phyloP scores from a whole-genome alignment of 2,329 filamentous ascomycete species.

The Penicillium fuscoglaucum region DNA sequence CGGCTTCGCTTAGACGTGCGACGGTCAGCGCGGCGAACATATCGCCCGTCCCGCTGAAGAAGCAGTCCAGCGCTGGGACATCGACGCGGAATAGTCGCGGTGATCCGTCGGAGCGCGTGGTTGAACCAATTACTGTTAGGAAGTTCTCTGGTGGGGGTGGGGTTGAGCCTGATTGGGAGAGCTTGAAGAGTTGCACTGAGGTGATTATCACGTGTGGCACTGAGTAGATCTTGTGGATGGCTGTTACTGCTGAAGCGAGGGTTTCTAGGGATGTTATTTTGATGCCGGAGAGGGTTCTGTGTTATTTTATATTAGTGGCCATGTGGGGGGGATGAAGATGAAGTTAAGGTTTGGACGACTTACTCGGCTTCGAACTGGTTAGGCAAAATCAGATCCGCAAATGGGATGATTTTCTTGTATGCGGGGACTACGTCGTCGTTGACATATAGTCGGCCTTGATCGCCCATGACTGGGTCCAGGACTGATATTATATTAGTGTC shows the following conservation, averaged over 20 bases:
- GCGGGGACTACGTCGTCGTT: slow-evolving; percentile 87
- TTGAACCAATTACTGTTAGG: slow-evolving; percentile 76
- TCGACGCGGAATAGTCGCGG: slow-evolving; percentile 86
- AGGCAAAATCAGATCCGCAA: slow-evolving; percentile 88
- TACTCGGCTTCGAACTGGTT: slow-evolving; percentile 98
- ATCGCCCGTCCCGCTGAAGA: slow-evolving; percentile 95
- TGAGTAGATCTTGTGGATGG: slow-evolving; percentile 71
- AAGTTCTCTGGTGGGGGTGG: slow-evolving; percentile 42
- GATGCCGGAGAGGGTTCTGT: slow-evolving; percentile 77
- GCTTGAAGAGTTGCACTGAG: slow-evolving; percentile 68
- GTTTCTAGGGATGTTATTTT: slow-evolving; percentile 74
- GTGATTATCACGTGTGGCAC: slow-evolving; percentile 92
- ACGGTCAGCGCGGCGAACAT: slow-evolving; percentile 96
- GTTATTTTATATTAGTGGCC: background rate
- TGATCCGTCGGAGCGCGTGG: slow-evolving; percentile 60
- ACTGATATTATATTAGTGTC: slow-evolving; percentile 51
- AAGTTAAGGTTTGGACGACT: slow-evolving; percentile 32
- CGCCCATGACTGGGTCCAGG: slow-evolving; percentile 96
- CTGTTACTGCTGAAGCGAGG: slow-evolving; percentile 71
- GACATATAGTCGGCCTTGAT: slow-evolving; percentile 89
- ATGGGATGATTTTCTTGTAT: slow-evolving; percentile 74
- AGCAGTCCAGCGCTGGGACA: slow-evolving; percentile 84
- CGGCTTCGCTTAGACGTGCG: slow-evolving; percentile 82
- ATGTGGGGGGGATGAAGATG: background rate
- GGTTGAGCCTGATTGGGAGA: slow-evolving; percentile 47